A percentile compares a stretch with the other conserved stretches of the same genome.
These are phyloP conservation scores for Moricandia moricandioides DNA, from an alignment of 345 rosid genomes.

Conservation along the genomic window DNA sequence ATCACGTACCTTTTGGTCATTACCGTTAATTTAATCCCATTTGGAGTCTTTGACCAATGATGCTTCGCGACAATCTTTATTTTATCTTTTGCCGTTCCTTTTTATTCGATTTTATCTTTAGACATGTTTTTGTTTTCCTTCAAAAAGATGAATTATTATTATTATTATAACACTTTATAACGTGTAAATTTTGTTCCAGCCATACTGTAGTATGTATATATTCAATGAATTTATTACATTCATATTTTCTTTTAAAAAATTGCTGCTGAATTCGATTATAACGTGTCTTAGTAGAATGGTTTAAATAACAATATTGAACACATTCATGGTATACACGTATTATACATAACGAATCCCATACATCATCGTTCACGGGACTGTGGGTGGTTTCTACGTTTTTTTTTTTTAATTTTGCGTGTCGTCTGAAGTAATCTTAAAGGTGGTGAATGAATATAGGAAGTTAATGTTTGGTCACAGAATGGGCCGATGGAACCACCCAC, in stretches of 20 bases:
- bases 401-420: neutral
- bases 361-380: neutral
- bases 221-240: neutral
- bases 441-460: neutral
- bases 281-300: neutral
- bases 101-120: neutral
- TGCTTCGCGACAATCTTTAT: neutral
- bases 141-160: neutral
- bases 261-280: neutral
- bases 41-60: neutral
- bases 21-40: neutral
- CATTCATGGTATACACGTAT: neutral
- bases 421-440: neutral
- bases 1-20: neutral
- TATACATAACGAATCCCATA: neutral
- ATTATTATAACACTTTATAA: neutral
- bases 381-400: neutral
- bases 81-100: neutral
- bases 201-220: neutral
- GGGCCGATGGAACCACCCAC: slow-evolving; percentile 17
- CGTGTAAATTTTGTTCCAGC: neutral
- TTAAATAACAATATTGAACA: neutral
- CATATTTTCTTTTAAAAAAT: neutral
- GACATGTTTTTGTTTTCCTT: neutral
- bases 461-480: slow-evolving; percentile 34